Conservation (phyloP, 2,329 filamentous ascomycete genomes). For the Dactylonectria estremocensis region DNA sequence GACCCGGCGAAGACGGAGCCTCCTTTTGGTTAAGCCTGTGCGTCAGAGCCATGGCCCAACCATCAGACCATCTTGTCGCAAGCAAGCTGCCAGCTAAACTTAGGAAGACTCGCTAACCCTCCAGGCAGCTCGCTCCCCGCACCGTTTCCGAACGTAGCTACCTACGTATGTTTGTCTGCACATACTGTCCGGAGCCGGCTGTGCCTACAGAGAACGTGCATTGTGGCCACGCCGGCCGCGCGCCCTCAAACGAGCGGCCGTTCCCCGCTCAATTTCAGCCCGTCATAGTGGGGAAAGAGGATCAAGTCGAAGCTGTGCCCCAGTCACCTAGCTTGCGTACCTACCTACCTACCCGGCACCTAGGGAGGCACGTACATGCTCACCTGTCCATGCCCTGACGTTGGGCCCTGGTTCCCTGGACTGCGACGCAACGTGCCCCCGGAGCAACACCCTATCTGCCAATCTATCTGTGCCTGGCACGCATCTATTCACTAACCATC, state of each 20-base stretch:
- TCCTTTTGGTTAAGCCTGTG: not conserved
- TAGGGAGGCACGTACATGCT: too few species aligned
- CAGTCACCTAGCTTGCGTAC: constrained; percentile 1
- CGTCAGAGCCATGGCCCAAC: constrained; percentile 5
- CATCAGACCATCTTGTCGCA: constrained; percentile 6
- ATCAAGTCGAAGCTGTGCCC: constrained; percentile 21
- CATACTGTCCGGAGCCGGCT: not conserved
- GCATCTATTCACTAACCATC: not conserved
- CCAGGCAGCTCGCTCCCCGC: not conserved
- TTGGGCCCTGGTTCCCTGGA: constrained; percentile 28
- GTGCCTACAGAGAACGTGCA: not conserved
- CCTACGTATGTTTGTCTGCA: not conserved
- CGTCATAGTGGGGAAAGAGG: constrained; percentile 39
- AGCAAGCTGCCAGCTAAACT: not conserved
- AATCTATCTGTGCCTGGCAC: constrained; percentile 2
- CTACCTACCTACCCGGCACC: too few species aligned
- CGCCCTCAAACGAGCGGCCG: constrained; percentile 50
- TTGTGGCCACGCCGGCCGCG: constrained; percentile 15
- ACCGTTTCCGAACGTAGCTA: not conserved
- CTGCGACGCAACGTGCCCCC: not conserved
- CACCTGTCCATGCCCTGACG: constrained; percentile 7
- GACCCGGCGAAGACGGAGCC: constrained; percentile 6
- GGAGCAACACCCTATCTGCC: constrained; percentile 17
- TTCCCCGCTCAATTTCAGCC: constrained; percentile 42
- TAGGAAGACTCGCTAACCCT: not conserved